Evolutionary conservation across 306 rosid species (phyloP), one percentile per base, ranked within the genome.

Genomic region (Myrica gale): DNA sequence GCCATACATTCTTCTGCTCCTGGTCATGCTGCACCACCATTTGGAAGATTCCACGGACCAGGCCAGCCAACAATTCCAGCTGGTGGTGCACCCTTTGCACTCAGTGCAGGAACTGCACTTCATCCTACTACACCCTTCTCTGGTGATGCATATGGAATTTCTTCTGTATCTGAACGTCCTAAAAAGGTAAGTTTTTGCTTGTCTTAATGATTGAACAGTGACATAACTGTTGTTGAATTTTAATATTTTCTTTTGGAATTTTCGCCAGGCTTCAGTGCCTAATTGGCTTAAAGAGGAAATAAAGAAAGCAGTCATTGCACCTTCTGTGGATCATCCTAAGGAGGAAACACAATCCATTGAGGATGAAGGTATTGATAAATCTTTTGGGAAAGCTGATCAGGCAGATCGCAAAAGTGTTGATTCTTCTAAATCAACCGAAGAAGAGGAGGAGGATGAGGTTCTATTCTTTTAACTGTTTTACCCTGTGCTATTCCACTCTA

Each of bases 281-380:
- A 92, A 87, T 83, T 95, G 99, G 99, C 93, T 95, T 39, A 87
- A 92, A 82, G 99, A 95, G 66, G 99, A 95, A 89, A 92, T 95
- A 82, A 88, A 89, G 88, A 95, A 92, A 87, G 85, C 90, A 57
- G 97, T 88, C 74, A 90, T 90, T 76, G 80, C 91, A 37, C 86
- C 99, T 45, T 82, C 97, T 55, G 76, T 77, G 60, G 99, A 89
- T 69, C 91, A 90, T 83, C 86, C 80, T 51, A 90, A 82, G 88
- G 97, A 80, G 88, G 96, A 82, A 76, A 57, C 83, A 6, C 79
- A 74, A 46, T 83, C 74, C 68, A 68, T 69, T 58, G 88, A 83
- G 68, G 87, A 88, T 84, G 86, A 76, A 78, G 88, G 78, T 60
- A 75, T 72, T 84, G 96, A 84, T 70, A 87, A 78, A 75, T 85